Base-by-base conservation (phyloP, 345 rosid genomes). In the Heritiera fomes region DNA sequence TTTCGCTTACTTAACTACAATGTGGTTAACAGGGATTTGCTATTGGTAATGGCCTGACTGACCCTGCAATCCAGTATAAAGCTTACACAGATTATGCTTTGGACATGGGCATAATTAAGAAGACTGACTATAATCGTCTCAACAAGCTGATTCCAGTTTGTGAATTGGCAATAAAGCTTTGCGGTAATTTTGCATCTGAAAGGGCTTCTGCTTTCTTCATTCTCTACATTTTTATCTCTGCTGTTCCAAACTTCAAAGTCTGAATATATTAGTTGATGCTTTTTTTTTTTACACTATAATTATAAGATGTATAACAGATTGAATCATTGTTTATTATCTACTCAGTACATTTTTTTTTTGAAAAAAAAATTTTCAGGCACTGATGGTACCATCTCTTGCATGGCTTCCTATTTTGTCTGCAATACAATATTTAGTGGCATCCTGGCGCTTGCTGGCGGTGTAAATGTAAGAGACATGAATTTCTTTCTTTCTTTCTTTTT, bases 1-100 rank as follows among this genome's bases (percentile, higher is more conserved):
- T 34, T 41, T 43, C 65, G 50, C 79, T 76, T 34, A 52, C 61
- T 18, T 76, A 50, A 52, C 3, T 65, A 65, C 17, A 38, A 6
- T 43, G 10, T 1, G 45, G 77, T 50, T 53, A 82, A 78, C 90
- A 97, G 99, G 99, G 99, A 75, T 90, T 97, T 81, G 98, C 99
- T 61, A 97, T 97, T 79, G 99, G 99, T 71, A 97, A 97, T 79
- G 99, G 99, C 66, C 95, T 97, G 70, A 97, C 99, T 46, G 90
- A 97, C 82, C 99, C 98, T 80, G 92, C 92, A 75, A 63, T 94
- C 81, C 99, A 94, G 79, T 94, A 94, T 75, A 90, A 92, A 86
- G 98, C 99, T 74, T 97, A 97, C 82, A 87, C 97, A n/a, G 99
- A 97, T 86, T 97, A 85, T 80, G 99, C 98, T 55, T 85, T 97